phyloP scores from a whole-genome alignment of 1,284 basidiomycete genomes.

The Boletellus sp. region DNA sequence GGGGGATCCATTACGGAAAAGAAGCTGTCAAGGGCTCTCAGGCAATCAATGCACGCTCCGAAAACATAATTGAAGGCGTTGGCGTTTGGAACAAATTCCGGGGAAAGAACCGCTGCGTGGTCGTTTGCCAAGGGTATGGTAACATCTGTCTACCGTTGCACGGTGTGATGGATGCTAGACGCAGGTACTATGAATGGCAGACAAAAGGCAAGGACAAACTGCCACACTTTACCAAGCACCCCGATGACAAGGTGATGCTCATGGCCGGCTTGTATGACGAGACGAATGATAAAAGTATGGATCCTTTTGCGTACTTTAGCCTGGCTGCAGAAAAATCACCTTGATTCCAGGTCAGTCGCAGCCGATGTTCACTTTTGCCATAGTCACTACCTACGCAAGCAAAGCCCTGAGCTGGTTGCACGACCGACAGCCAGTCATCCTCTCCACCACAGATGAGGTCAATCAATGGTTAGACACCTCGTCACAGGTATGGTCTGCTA shows the following conservation, averaged over 20 bases:
- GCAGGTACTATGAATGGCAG: conserved; percentile 89
- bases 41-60: conserved; percentile 88
- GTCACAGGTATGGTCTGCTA: conserved; percentile 57
- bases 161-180: not conserved
- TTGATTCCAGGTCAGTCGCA: conserved; percentile 45
- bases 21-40: conserved; percentile 66
- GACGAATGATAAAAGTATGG: conserved; percentile 57
- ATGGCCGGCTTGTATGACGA: conserved; percentile 88
- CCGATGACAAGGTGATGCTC: conserved; percentile 69
- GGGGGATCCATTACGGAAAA: conserved; percentile 89
- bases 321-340: not conserved
- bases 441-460: conserved; percentile 61
- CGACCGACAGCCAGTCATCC: conserved; percentile 89
- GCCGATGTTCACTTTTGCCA: conserved; percentile 80
- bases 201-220: conserved; percentile 75
- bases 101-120: conserved; percentile 74
- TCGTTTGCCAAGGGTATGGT: conserved; percentile 74
- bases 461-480: conserved; percentile 78
- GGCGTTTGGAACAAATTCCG: conserved; percentile 84
- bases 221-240: conserved; percentile 77
- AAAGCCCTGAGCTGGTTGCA: conserved; percentile 77
- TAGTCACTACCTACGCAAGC: conserved; percentile 80
- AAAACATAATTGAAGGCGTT: conserved; percentile 70
- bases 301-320: not conserved
- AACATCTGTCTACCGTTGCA: not conserved